Evolutionary conservation across 2,329 filamentous ascomycete genomes (phyloP).

Genomic region (Penicillium sclerotiorum): DNA sequence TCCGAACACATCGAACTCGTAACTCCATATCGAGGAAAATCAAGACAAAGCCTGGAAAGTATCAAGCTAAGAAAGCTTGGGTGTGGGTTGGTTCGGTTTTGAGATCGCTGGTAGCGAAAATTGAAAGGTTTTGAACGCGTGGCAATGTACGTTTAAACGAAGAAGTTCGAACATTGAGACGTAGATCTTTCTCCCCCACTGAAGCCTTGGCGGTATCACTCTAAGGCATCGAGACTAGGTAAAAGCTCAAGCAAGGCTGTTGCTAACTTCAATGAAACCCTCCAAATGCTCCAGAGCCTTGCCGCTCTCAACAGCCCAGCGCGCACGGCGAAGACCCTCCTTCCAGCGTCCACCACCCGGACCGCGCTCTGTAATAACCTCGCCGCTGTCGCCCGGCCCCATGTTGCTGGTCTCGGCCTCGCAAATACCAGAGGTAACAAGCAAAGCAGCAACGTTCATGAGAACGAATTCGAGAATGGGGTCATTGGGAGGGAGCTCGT

Average conservation of each 20-base stretch:
- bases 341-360: constrained; percentile 91
- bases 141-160: too few species aligned
- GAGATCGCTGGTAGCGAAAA: too few species aligned
- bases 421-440: constrained; percentile 84
- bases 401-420: constrained; percentile 79
- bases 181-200: too few species aligned
- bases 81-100: too few species aligned
- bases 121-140: too few species aligned
- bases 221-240: too few species aligned
- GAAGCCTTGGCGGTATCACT: too few species aligned
- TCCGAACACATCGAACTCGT: too few species aligned
- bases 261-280: constrained; percentile 81
- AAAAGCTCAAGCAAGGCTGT: constrained; percentile 44
- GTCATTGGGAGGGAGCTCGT: constrained; percentile 72
- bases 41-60: too few species aligned
- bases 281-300: constrained; percentile 82
- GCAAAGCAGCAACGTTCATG: constrained; percentile 86
- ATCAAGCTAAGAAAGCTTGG: too few species aligned
- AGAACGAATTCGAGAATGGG: constrained; percentile 92
- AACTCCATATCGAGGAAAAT: too few species aligned
- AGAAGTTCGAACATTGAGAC: too few species aligned
- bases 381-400: constrained; percentile 77
- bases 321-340: constrained; percentile 83
- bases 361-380: constrained; percentile 78
- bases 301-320: constrained; percentile 85